Evolutionary conservation across 106 monocot species (phyloP), one percentile per base, ranked within the genome.

Genomic region (Allium fistulosum): DNA sequence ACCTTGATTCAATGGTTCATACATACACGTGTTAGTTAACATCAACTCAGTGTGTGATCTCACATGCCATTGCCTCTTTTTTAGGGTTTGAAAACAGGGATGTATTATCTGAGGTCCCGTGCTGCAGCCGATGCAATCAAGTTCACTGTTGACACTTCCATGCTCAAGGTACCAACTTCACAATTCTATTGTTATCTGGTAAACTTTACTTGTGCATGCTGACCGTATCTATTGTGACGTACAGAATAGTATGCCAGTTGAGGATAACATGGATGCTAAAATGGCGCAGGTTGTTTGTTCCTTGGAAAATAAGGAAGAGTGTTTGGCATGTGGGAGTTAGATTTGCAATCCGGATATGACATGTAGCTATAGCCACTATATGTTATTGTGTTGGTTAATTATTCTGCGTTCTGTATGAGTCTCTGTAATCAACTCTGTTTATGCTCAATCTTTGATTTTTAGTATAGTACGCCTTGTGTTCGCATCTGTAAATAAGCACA

Each of bases 201-300:
- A 10, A 60, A 52, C 15, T 4, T 64, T 56, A 13, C 9, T 12
- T 72, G 6, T 18, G 46, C 2, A 46, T 26, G 15, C 57, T 45
- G 57, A 47, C 26, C 11, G 47, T 15, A 15, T 70, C 26, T 1
- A 16, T 14, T 7, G 58, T 16, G 58, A 48, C 18, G 28, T 64
- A 59, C 77, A 83, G 78, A 65, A 76, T 3, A 57, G 68, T 48
- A 68, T 74, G 70, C 67, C 67, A 61, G 61, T 14, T 45, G 72
- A 90, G 52, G 78, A 73, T 52, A 78, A 84, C 51, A 52, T 71
- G 7, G 70, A 80, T 64, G 70, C 59, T 7, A 81, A 86, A 71
- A 76, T 90, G 78, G 83, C 90, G 10, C 80, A 86, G 68, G 48
- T 86, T 57, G 83, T 77, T 69, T 90, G 90, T 72, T 90, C 90